A percentile compares a stretch with the other conserved stretches of the same genome.
These are phyloP conservation scores for Pseudogymnoascus sp. DNA, from an alignment of 2,329 filamentous ascomycete genomes.

Conservation along the genomic window DNA sequence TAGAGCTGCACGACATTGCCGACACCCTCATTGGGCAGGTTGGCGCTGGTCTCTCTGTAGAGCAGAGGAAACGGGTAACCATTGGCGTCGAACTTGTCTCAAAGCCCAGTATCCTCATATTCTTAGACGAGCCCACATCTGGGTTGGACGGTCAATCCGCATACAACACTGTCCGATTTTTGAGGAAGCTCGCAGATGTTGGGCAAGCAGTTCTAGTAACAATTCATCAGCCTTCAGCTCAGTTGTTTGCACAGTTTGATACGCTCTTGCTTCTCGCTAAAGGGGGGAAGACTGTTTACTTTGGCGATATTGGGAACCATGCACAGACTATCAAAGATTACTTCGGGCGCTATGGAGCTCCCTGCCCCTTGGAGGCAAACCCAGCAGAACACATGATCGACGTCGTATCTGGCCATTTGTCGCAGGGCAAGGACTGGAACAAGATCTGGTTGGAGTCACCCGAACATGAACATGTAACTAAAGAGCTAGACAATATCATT, in stretches of 20 bases:
- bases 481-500: conserved; percentile 58
- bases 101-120: conserved; percentile 51
- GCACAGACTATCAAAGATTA: conserved; percentile 51
- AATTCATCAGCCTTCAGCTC: conserved; percentile 47
- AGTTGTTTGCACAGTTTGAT: conserved; percentile 51
- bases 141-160: conserved; percentile 58
- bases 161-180: conserved; percentile 55
- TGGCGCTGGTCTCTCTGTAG: conserved; percentile 53
- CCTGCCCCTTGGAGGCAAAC: conserved; percentile 44
- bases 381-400: conserved; percentile 38
- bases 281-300: conserved; percentile 62
- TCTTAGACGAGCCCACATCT: conserved; percentile 54
- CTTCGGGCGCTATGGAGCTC: conserved; percentile 54
- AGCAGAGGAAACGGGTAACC: conserved; percentile 54
- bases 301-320: conserved; percentile 57
- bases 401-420: conserved; percentile 40
- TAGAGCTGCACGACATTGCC: conserved; percentile 60
- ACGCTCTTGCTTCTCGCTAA: conserved; percentile 55
- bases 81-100: conserved; percentile 54
- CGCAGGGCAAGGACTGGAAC: conserved; percentile 54
- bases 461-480: conserved; percentile 46
- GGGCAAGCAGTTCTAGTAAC: conserved; percentile 49
- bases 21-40: conserved; percentile 58
- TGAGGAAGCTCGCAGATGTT: conserved; percentile 51
- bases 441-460: conserved; percentile 62